Evolutionary conservation across 805 yeast genomes (phyloP).

Genomic region (Saturnispora silvae): DNA sequence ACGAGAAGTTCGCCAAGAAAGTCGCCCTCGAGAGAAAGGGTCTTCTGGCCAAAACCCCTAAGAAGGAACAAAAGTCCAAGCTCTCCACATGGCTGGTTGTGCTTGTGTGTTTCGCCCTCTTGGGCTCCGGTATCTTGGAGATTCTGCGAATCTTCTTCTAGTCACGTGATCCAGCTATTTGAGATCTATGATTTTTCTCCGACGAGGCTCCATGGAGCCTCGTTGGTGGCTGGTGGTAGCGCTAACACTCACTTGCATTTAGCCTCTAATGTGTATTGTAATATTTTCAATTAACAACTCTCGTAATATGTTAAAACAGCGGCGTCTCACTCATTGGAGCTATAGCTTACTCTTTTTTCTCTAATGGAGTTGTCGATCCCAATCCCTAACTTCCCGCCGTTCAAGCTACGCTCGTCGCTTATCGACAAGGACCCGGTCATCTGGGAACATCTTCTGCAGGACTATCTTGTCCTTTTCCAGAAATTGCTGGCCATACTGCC

Average conservation of each 20-base stretch:
- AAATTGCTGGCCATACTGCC: constrained; percentile 28
- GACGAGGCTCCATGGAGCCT: no score
- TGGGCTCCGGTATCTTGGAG: constrained; percentile 79
- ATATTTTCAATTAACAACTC: no score
- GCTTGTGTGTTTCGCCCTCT: constrained; percentile 47
- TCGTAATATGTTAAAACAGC: no score
- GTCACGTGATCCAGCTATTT: constrained; percentile 5
- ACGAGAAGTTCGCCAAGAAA: constrained; percentile 66
- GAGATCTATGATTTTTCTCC: no score
- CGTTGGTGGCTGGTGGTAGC: no score
- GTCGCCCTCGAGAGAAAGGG: constrained; percentile 36
- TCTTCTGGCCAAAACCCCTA: constrained; percentile 9
- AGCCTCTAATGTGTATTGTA: no score
- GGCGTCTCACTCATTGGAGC: no score
- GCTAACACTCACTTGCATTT: no score
- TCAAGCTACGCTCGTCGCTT: constrained; percentile 61
- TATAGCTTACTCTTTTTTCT: no score
- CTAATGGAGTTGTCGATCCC: constrained; percentile 9
- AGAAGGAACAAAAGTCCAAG: constrained; percentile 2
- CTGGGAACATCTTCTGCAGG: constrained; percentile 64
- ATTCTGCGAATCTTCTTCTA: constrained; percentile 45
- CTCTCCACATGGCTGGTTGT: constrained; percentile 40
- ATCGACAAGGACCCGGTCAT: constrained; percentile 78
- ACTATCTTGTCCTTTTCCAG: constrained; percentile 44
- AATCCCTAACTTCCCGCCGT: constrained; percentile 50